Evolutionary conservation across 495 filamentous ascomycete genomes (phyloP), one percentile per base, ranked within the genome.

Genomic region (Lineolata rhizophorae): DNA sequence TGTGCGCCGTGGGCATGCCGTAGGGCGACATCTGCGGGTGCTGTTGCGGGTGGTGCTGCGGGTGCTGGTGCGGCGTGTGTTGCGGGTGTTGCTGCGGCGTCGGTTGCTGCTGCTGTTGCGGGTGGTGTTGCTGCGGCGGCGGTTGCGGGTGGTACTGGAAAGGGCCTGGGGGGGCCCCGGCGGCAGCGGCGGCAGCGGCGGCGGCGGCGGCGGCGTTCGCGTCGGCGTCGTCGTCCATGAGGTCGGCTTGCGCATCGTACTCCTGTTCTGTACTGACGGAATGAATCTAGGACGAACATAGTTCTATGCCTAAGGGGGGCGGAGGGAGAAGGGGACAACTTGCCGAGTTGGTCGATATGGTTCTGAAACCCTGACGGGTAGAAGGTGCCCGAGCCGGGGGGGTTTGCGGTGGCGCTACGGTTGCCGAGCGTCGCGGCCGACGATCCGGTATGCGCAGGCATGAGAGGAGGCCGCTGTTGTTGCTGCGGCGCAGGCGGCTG

Each of bases 331-430:
- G 49, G 67, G 71, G 74, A 48, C 58, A 71, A 62, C 85, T 78
- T 84, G 79, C 87, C 87, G 60, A 97, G 75, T 64, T 94, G 84
- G 55, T 92, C 77, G 53, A 85, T 80, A 58, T 95, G 87, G 52
- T 75, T 82, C 50, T 91, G 79, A 52, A 91, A 93, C 15, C 76
- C 69, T 34, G 80, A 73, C 22, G 76, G 71, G 42, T 87, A 92
- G 53, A 75, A 84, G 18, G 9, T n/a, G 16, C 16, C 16, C 15
- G 30, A 19, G 8, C 8, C 21, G 22, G 22, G 6, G 22, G 42
- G 31, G 2, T 27, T 18, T 2, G 39, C 40, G 41, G 49, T 34
- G 41, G 47, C 48, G 50, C 48, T 46, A 34, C 46, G 39, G 40
- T 49, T 43, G 42, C 51, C 29, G 40, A 51, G 38, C 16, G 37